Base-by-base conservation (phyloP, 2,329 filamentous ascomycete species). In the Colletotrichum tofieldiae region DNA sequence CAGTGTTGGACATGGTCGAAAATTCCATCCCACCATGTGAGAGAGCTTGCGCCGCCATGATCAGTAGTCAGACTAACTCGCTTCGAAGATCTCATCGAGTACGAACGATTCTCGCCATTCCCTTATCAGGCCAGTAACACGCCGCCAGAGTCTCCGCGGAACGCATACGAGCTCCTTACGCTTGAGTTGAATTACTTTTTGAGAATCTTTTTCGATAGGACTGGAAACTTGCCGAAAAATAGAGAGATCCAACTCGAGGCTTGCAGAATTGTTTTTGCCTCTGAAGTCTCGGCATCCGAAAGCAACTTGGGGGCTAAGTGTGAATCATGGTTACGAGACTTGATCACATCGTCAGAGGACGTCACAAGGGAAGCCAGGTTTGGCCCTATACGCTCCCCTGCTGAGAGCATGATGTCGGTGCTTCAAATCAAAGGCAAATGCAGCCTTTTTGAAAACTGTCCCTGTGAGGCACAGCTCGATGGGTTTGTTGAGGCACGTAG, bases 1-100 rank as follows among this genome's bases (percentile, higher is more conserved):
- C 77, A 11, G 76, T 83, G 18, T 67, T 79, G 43, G 78, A 81
- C 45, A 78, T 81, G 61, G 78, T 83, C 52, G 80, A 83, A 67
- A 83, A 82, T 65, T 77, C 80, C 43, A 82, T 83, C 39, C 81
- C 81, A 20, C 81, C 82, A 9, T 83, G 75, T 76, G 55, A 70
- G 75, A 32, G 2, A 18, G 20, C 20, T 43, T 41, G 7, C 32
- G 18, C 12, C 67, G 26, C 9, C 23, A 12, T n/a, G 45, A 29
- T n/a, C 14, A 18, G 47, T 26, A 26, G 18, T 18, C 11, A 9
- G 29, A 23, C 56, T 62, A 47, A 71, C 43, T 8, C 4, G 1
- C 3, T 6, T 11, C 11, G 8, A 14, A 69, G 69, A 73, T 8
- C 52, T 74, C 1, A 72, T 74, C 3, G 65, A 69, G 5, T 74